Conservation (phyloP, 495 filamentous ascomycete genomes). For the Rhypophila decipiens region DNA sequence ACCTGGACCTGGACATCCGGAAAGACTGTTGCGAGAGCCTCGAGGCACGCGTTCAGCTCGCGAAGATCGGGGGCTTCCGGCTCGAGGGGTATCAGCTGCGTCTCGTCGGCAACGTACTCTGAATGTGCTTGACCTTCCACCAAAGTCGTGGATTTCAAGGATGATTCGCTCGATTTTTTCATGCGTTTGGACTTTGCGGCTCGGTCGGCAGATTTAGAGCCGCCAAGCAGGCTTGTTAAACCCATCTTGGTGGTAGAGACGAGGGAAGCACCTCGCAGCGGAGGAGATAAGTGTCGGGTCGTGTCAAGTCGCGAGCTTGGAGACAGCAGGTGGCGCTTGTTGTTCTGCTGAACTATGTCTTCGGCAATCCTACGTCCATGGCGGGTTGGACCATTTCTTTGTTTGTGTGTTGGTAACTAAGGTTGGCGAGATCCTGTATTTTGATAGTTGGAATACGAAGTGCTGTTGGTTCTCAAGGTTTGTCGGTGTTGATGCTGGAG, state of each 20-base stretch:
- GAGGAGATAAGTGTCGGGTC: no score
- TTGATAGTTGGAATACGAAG: no score
- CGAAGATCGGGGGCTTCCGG: slow-evolving; percentile 53
- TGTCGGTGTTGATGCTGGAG: no score
- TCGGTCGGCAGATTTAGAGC: slow-evolving; percentile 12
- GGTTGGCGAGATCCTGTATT: no score
- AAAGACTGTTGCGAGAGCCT: slow-evolving; percentile 67
- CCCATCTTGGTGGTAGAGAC: no score
- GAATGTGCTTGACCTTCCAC: slow-evolving; percentile 7
- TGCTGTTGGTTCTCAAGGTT: no score
- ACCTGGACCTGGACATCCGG: slow-evolving; percentile 84
- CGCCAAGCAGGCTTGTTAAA: slow-evolving; percentile 17
- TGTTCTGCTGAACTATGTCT: background rate
- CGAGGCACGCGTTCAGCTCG: slow-evolving; percentile 69
- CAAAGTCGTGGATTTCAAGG: slow-evolving; percentile 1
- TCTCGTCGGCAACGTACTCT: slow-evolving; percentile 41
- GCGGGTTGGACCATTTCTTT: background rate
- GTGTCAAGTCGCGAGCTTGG: background rate
- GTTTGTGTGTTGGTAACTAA: background rate
- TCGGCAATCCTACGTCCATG: background rate
- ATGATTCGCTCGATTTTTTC: slow-evolving; percentile 4
- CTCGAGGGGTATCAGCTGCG: slow-evolving; percentile 32
- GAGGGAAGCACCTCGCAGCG: no score
- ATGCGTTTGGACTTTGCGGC: slow-evolving; percentile 9
- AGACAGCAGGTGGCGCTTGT: no score